Base-by-base conservation (phyloP, 129 eudicot genomes). In the Mikania micrantha region DNA sequence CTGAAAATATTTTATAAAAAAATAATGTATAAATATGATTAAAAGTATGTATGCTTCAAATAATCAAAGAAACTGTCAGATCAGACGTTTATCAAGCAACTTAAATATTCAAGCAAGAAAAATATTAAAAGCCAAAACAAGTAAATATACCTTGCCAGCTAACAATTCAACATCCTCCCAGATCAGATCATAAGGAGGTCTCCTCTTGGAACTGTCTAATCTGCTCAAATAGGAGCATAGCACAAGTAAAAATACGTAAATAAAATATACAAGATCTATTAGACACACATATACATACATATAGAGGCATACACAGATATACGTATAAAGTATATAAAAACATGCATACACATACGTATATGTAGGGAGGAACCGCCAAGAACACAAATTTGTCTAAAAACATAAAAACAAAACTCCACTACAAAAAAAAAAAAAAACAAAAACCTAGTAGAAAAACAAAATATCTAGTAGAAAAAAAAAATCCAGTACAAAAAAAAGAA, bases 111-210 rank as follows among this genome's bases (percentile, higher is more conserved):
- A 12, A 11, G 41, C 2, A 20, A 59, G 2, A 28, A 20, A 9
- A 70, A 2, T 1, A 35, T n/a, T 36, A 15, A 3, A 0, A 22
- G 32, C 42, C 16, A 19, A 11, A 35, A 63, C 9, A 15, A 15
- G 9, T 32, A 8, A 50, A 65, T 17, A 49, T 86, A 88, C 98
- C 87, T 79, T 82, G 66, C 90, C 98, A 60, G 72, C 68, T 56
- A 88, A 78, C 82, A 88, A 73, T 27, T 78, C 71, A 22, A 19
- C 82, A 84, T 93, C 84, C 76, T 88, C 90, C 91, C 95, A 93
- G 44, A 93, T 58, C 41, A 93, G 85, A 81, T 88, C 92, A 44
- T 93, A 93, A 9, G 74, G 78, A 41, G 53, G 28, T 56, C 47
- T 49, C 79, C 82, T 81, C 71, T 68, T 60, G 34, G 48, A 63